A percentile compares a stretch with the other conserved stretches of the same genome.
phyloP scores from a whole-genome alignment of 1,139 yeast species.

The Yamadazyma atlantica region DNA sequence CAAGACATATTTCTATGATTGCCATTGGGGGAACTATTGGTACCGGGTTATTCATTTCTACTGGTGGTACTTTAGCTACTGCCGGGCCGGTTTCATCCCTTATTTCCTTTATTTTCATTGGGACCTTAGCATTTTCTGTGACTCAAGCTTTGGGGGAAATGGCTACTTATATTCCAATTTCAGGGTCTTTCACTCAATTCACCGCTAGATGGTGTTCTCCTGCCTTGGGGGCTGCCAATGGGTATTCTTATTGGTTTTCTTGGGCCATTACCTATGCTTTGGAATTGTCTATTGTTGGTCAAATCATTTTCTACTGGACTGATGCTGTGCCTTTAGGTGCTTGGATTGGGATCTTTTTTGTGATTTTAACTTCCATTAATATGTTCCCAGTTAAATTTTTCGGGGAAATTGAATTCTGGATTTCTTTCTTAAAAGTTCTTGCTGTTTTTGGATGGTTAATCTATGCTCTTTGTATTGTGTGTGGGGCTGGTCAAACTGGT shows the following conservation, averaged over 20 bases:
- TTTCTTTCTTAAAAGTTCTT: slow-evolving; percentile 64
- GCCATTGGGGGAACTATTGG: slow-evolving; percentile 67
- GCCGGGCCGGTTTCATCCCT: slow-evolving; percentile 78
- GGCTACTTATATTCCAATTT: slow-evolving; percentile 70
- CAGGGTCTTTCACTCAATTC: slow-evolving; percentile 61
- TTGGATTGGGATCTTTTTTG: slow-evolving; percentile 72
- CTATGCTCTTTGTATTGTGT: slow-evolving; percentile 66
- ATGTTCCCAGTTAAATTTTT: slow-evolving; percentile 44
- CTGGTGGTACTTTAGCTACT: slow-evolving; percentile 51
- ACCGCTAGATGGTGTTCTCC: slow-evolving; percentile 64
- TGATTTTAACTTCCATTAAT: slow-evolving; percentile 34
- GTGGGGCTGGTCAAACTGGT: slow-evolving; percentile 70
- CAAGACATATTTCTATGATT: slow-evolving; percentile 71
- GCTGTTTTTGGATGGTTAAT: slow-evolving; percentile 72
- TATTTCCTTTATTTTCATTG: slow-evolving; percentile 65
- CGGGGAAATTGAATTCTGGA: slow-evolving; percentile 48
- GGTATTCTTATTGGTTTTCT: slow-evolving; percentile 83
- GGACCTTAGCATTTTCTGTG: slow-evolving; percentile 61
- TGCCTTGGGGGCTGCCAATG: slow-evolving; percentile 76
- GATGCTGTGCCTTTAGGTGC: slow-evolving; percentile 66
- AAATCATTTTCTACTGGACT: slow-evolving; percentile 76
- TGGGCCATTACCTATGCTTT: slow-evolving; percentile 86
- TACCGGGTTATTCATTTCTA: slow-evolving; percentile 61
- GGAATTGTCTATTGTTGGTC: slow-evolving; percentile 79
- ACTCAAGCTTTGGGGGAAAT: slow-evolving; percentile 74